Base-by-base conservation (phyloP, 129 eudicot species). In the Centrapalus pauciflorus region DNA sequence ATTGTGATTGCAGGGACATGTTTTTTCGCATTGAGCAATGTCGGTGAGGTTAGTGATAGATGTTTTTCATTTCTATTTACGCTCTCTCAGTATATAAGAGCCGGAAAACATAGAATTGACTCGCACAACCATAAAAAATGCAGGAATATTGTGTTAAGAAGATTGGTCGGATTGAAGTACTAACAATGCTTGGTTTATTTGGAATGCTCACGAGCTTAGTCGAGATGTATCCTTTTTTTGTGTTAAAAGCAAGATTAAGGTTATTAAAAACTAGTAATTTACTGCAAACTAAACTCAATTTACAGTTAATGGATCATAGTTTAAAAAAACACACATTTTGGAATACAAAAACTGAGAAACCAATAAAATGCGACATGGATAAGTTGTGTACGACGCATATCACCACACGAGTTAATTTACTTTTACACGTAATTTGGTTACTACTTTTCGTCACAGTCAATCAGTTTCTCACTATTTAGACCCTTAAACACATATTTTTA, bases 191-290 rank as follows among this genome's bases (percentile, higher is more conserved):
- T 70, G 95, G 95, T 65, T 30, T 85, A 55, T 88, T 85, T 54
- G 98, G 92, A 60, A 69, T 77, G 84, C 83, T 92, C 55, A 74
- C 82, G 5, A 92, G 86, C 76, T 61, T 74, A 11, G 34, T 64
- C 55, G 84, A 88, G 83, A 76, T 86, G 98, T 92, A 92, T 92
- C 96, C 96, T 85, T 91, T 55, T 54, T 55, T n/a, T n/a, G n/a
- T 10, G 50, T 34, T n/a, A 13, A 58, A n/a, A 38, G 3, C 13
- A 24, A n/a, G 29, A 5, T 41, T 16, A n/a, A 11, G 51, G 43
- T 7, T 32, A 13, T 16, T 54, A 26, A 5, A 35, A 35, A n/a
- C n/a, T n/a, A n/a, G 7, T 34, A 34, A 34, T 56, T 30, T 27
- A 6, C 2, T 56, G 63, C 16, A 1, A 4, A 33, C n/a, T n/a